phyloP scores from a whole-genome alignment of 2,329 filamentous ascomycete genomes.

The Stemphylium vesicarium region DNA sequence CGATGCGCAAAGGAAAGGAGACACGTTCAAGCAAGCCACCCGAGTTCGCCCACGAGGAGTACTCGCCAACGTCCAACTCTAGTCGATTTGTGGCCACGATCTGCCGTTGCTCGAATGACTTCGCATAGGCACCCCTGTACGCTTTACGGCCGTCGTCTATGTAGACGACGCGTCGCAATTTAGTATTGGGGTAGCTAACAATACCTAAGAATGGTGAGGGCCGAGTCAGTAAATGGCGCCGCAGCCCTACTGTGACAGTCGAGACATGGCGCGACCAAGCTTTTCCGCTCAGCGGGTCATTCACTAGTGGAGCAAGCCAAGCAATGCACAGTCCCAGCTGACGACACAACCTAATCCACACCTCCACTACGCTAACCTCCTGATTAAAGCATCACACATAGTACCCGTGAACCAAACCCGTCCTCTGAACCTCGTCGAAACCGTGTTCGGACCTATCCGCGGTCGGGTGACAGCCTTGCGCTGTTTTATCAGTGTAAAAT shows the following conservation, averaged over 20 bases:
- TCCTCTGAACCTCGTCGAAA: neutral
- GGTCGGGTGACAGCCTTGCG: neutral
- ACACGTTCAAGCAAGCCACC: too few relatives aligned
- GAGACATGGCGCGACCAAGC: neutral
- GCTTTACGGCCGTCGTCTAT: too few relatives aligned
- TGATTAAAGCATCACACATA: neutral
- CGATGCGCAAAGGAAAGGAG: too few relatives aligned
- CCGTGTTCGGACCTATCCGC: neutral
- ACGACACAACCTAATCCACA: conserved; percentile 4
- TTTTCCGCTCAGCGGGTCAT: neutral
- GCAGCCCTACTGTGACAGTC: neutral
- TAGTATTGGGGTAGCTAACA: neutral
- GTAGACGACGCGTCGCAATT: neutral
- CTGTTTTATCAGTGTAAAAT: neutral
- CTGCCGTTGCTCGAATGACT: too few relatives aligned
- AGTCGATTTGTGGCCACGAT: too few relatives aligned
- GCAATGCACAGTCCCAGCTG: conserved; percentile 3
- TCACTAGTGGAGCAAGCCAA: neutral
- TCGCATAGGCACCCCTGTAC: too few relatives aligned
- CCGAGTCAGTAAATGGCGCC: neutral
- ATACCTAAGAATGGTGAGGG: neutral
- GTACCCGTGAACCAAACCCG: neutral
- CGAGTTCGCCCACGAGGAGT: too few relatives aligned
- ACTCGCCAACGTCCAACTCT: too few relatives aligned
- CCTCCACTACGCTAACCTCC: neutral